A percentile compares a stretch with the other conserved stretches of the same genome.
phyloP scores from a whole-genome alignment of 345 rosid genomes.

The Gossypium australe region DNA sequence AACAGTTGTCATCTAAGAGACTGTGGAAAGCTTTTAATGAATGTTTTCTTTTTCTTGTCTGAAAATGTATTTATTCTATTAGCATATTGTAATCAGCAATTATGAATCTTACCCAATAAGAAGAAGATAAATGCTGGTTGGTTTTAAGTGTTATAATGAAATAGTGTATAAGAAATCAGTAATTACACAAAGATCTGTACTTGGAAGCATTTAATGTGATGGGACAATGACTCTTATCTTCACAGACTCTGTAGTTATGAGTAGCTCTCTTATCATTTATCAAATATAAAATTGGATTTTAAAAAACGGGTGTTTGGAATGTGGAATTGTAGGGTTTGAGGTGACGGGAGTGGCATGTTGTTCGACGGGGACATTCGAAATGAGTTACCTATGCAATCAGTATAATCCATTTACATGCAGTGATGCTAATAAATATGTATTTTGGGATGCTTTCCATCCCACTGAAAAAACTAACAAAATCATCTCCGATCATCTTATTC shows the following conservation, averaged over 20 bases:
- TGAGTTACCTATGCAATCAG: constrained; percentile 50
- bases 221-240: background rate
- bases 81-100: too few species aligned
- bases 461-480: constrained; percentile 35
- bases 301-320: background rate
- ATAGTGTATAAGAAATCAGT: background rate
- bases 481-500: constrained; percentile 21
- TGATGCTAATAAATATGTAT: constrained; percentile 45
- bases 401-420: constrained; percentile 40
- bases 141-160: background rate
- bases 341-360: constrained; percentile 40
- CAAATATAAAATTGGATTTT: background rate
- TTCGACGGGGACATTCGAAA: constrained; percentile 54
- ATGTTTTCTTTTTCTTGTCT: too few species aligned
- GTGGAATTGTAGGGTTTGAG: constrained; percentile 39
- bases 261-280: too few species aligned
- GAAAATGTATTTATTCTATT: too few species aligned
- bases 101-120: too few species aligned
- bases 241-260: background rate
- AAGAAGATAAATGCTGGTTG: too few species aligned
- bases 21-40: too few species aligned
- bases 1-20: too few species aligned
- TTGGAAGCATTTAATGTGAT: background rate
- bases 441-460: constrained; percentile 56
- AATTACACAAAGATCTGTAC: background rate